Percentiles rank a stretch among this genome's conserved stretches.
Conservation (phyloP, 2,329 filamentous ascomycete species). For the Clarireedia paspali region DNA sequence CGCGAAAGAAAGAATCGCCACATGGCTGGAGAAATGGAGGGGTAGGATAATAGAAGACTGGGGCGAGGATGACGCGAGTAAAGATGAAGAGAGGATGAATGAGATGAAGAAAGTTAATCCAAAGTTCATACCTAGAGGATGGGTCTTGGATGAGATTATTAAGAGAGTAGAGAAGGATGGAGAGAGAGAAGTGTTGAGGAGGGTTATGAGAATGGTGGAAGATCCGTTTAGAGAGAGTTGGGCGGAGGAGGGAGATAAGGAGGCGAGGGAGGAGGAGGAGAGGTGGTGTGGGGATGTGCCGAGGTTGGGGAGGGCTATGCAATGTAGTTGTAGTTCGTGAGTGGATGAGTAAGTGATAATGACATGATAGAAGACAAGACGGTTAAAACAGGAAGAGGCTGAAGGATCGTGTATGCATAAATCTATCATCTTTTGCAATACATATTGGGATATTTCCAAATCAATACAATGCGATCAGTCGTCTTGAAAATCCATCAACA, state of each 20-base stretch:
- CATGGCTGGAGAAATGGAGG: constrained; percentile 79
- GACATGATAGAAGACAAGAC: background rate
- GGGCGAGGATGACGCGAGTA: constrained; percentile 43
- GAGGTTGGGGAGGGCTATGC: constrained; percentile 67
- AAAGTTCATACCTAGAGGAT: constrained; percentile 83
- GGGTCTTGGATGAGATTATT: constrained; percentile 92
- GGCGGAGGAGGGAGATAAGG: constrained; percentile 64
- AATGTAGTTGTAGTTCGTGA: constrained; percentile 92
- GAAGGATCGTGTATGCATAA: no score
- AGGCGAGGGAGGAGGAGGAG: constrained; percentile 67
- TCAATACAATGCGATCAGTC: no score
- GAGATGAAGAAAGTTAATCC: constrained; percentile 87
- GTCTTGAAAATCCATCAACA: no score
- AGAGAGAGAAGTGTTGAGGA: constrained; percentile 69
- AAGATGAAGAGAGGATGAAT: constrained; percentile 44
- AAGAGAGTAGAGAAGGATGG: constrained; percentile 76
- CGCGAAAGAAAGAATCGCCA: constrained; percentile 58
- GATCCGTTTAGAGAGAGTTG: constrained; percentile 79
- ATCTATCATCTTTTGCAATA: no score
- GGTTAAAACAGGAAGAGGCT: no score
- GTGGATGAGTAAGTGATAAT: background rate
- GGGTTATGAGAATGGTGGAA: constrained; percentile 75
- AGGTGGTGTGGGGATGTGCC: constrained; percentile 84
- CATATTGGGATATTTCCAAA: no score
- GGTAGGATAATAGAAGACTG: constrained; percentile 68